phyloP scores from a whole-genome alignment of 2,329 filamentous ascomycete genomes.

The Bipolaris zeicola region DNA sequence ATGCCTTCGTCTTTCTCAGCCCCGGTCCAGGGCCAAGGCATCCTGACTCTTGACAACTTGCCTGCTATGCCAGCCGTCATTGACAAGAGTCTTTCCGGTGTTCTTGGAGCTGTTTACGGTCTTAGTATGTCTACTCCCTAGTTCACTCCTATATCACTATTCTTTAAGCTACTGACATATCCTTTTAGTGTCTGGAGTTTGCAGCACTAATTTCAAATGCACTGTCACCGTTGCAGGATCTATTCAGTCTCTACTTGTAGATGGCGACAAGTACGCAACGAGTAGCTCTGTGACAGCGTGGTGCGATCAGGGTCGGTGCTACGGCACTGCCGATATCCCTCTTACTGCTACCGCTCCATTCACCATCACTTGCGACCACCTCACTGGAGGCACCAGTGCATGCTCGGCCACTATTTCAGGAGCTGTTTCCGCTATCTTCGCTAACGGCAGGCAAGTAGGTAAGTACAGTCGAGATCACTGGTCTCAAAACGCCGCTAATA shows the following conservation, averaged over 20 bases:
- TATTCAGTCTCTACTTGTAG: slow-evolving; percentile 10
- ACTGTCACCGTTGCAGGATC: slow-evolving; percentile 9
- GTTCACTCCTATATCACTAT: not conserved
- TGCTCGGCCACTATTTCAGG: slow-evolving; percentile 11
- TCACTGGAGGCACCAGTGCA: not conserved
- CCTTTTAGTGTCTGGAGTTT: slow-evolving; percentile 4
- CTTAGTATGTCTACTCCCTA: slow-evolving; percentile 2
- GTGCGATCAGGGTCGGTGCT: slow-evolving; percentile 8
- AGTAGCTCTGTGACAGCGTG: slow-evolving; percentile 2
- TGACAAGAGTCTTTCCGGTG: slow-evolving; percentile 3
- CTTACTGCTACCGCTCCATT: slow-evolving; percentile 11
- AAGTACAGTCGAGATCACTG: not conserved
- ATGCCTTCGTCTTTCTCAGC: slow-evolving; percentile 12
- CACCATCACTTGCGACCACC: slow-evolving; percentile 7
- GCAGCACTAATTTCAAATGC: slow-evolving; percentile 2
- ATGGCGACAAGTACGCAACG: slow-evolving; percentile 8
- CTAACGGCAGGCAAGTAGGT: slow-evolving; percentile 9
- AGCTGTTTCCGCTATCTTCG: slow-evolving; percentile 5
- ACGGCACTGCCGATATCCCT: slow-evolving; percentile 2
- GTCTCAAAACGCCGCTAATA: not conserved
- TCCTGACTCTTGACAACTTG: slow-evolving; percentile 5
- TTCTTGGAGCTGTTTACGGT: slow-evolving; percentile 1
- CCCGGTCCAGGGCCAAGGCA: slow-evolving; percentile 3
- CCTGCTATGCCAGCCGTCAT: slow-evolving; percentile 12
- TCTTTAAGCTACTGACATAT: not conserved